These are phyloP conservation scores for Acidiella bohemica DNA, from an alignment of 495 filamentous ascomycete genomes.

Conservation along the genomic window DNA sequence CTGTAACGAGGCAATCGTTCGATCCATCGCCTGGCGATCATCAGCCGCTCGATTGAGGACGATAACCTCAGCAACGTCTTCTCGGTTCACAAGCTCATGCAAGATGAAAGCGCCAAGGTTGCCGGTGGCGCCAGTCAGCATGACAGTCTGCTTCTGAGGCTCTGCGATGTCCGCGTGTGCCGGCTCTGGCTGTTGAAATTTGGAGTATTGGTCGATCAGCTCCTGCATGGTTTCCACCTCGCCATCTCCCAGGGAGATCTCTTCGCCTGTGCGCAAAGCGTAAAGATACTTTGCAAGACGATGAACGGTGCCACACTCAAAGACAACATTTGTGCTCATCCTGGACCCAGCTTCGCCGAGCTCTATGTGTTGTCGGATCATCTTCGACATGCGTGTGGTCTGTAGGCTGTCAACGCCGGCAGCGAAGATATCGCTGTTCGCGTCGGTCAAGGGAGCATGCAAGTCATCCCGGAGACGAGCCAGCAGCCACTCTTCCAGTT, in stretches of 20 bases:
- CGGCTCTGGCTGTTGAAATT: conserved; percentile 17
- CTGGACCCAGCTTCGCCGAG: conserved; percentile 5
- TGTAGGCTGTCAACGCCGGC: conserved; percentile 23
- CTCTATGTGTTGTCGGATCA: conserved; percentile 12
- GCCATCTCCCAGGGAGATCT: background rate
- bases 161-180: background rate
- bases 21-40: conserved; percentile 1
- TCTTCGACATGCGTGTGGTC: conserved; percentile 15
- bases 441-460: conserved; percentile 1
- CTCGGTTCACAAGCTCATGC: conserved; percentile 8
- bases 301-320: conserved; percentile 14
- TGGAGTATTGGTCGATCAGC: conserved; percentile 29
- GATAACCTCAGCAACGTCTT: conserved; percentile 4
- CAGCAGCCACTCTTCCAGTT: conserved; percentile 11
- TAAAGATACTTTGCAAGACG: conserved; percentile 9
- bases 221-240: conserved; percentile 24
- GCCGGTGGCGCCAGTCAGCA: conserved; percentile 23
- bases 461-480: conserved; percentile 6
- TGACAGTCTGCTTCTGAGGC: conserved; percentile 10
- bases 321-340: conserved; percentile 21
- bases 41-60: conserved; percentile 17
- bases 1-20: conserved; percentile 6
- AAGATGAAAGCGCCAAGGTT: conserved; percentile 15
- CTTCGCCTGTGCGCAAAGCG: conserved; percentile 6
- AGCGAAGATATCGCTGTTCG: conserved; percentile 20